Evolutionary conservation across 2,329 filamentous ascomycete species (phyloP).

Genomic region (Gremmenia infestans): DNA sequence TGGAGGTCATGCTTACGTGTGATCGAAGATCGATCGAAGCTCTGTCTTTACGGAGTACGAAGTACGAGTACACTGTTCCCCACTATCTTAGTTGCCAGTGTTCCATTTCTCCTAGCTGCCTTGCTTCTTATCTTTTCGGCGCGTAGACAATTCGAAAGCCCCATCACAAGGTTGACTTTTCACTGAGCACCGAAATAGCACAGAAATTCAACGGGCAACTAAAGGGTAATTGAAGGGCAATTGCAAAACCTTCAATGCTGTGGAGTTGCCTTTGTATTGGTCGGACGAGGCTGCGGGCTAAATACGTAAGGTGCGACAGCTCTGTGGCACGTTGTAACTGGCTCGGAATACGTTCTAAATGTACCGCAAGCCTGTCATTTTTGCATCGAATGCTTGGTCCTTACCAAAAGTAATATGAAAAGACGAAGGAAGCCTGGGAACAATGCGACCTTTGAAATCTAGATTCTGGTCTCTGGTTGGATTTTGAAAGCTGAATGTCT

Average conservation of each 20-base stretch:
- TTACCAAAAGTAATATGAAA: neutral
- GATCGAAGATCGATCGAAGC: too few relatives aligned
- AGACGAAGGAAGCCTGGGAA: too few relatives aligned
- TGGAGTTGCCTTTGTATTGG: neutral
- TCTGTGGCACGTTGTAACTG: conserved; percentile 10
- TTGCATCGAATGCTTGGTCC: neutral
- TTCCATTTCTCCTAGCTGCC: conserved; percentile 1
- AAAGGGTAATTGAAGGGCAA: neutral
- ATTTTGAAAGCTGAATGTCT: neutral
- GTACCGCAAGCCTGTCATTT: conserved; percentile 12
- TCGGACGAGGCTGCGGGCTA: conserved; percentile 9
- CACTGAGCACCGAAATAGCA: neutral
- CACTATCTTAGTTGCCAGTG: conserved; percentile 1
- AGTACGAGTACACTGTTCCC: too few relatives aligned
- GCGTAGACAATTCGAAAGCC: neutral
- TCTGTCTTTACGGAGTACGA: neutral
- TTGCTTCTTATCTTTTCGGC: neutral
- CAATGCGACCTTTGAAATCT: neutral
- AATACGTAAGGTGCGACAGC: neutral
- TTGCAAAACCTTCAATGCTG: neutral
- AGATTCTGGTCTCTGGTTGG: neutral
- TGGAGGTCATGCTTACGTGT: conserved; percentile 7
- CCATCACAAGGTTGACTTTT: too few relatives aligned
- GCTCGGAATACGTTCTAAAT: conserved; percentile 7
- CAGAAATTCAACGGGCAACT: neutral